Base-by-base conservation (phyloP, 495 filamentous ascomycete genomes). In the Bacidia rubella region DNA sequence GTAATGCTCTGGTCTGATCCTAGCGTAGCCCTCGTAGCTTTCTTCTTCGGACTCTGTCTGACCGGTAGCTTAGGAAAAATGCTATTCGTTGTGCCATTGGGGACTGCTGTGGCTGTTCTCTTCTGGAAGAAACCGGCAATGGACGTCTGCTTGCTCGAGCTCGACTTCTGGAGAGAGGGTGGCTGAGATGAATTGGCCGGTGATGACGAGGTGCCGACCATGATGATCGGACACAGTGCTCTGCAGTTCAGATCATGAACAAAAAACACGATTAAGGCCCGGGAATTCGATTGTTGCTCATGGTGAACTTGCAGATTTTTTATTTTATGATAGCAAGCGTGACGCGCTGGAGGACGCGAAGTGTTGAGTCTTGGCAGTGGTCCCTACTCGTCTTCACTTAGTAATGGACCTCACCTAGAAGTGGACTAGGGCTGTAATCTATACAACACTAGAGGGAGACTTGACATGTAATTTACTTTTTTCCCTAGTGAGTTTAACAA, bases 51-150 rank as follows among this genome's bases (percentile, higher is more conserved):
- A 12, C 35, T 44, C 19, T 38, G 26, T n/a, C 54, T 51, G 35
- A 58, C 49, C 10, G 52, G 52, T 11, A 52, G 19, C 39, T 40
- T 1, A 1, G 63, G 68, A 47, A 68, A 62, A 60, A 75, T 72
- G 10, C 68, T 65, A 2, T 70, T 70, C 1, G 70, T 68, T 3
- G 66, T 70, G 0, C 63, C 69, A 11, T 71, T 68, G 27, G 68
- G 67, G 7, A 60, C 63, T 11, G 72, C 68, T 20, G 72, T 68
- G 9, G 72, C 71, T 0, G 75, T 68, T 11, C 77, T 77, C 60
- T 84, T 90, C 52, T 82, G 74, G 59, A 95, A 94, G 72, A 95
- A 95, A 32, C 86, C 85, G 2, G 89, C 71, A 47, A 95, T 92
- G 10, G 77, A 78, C 57, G 81, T 86, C 67, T 90, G 83, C 61